Evolutionary conservation across 805 yeast species (phyloP), one percentile per base, ranked within the genome.

Genomic region (Nakazawaea sp.): DNA sequence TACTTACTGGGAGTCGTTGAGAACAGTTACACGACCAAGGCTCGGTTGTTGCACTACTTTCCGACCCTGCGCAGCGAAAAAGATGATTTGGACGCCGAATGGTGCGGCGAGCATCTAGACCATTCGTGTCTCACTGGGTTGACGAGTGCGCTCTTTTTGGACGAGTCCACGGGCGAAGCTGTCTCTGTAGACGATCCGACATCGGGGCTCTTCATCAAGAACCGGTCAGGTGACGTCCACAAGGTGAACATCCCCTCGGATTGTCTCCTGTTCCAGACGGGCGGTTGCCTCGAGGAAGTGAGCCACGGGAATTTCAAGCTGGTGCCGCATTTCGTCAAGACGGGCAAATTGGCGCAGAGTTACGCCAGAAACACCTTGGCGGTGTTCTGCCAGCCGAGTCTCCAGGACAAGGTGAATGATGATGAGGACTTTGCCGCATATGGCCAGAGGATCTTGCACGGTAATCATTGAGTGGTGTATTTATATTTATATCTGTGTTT

Each of bases 71-170:
- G 46, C 3, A 35, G 42, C 3, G 20, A 34, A 6, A 32, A 37
- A 1, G 24, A 8, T 2, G 44, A 40, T 1, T 40, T 32, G 7
- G 57, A 53, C 11, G 62, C 55, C 37, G 64, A 62, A 29, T 76
- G 82, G 82, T 76, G 82, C 51, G 81, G 80, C 0, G 78, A 73
- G 45, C 82, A 76, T 48, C 45, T 65, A 29, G 82, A 76, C 49
- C 81, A 75, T 45, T 70, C 77, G 4, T 73, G 81, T 47, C 53
- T 76, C 17, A 76, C 82, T 1, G 81, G 76, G 0, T 55, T 76
- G 15, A 73, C 80, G 1, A 66, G 77, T 17, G 79, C 80, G 10
- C 50, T 72, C 46, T 73, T 62, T 42, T 43, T 71, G 12, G 66
- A 69, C 38, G 74, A 70, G 38, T 44, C 54, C 4, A 41, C 49